phyloP scores from a whole-genome alignment of 768 basidiomycete genomes.

The Tricholoma flavovirens region DNA sequence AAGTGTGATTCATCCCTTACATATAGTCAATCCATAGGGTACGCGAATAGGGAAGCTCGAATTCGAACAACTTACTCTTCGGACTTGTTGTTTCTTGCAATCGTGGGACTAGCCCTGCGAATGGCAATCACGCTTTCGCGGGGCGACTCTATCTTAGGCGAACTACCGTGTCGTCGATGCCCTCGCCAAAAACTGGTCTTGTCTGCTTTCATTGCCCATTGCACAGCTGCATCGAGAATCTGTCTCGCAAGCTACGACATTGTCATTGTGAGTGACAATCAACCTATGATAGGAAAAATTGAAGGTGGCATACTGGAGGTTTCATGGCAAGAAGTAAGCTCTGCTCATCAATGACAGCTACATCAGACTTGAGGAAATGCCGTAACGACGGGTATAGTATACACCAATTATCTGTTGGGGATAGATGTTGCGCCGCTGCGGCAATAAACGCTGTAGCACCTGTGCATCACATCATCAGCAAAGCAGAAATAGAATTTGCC shows the following conservation, averaged over 20 bases:
- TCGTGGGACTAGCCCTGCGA: conserved; percentile 43
- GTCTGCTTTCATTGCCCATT: conserved; percentile 85
- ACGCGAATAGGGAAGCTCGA: background rate
- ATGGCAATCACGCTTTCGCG: conserved; percentile 67
- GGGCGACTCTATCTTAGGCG: conserved; percentile 55
- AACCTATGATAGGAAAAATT: background rate
- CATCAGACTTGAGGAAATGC: conserved; percentile 80
- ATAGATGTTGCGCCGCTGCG: conserved; percentile 77
- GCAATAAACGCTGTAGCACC: conserved; percentile 87
- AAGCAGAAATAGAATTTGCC: background rate
- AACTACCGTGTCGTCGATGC: conserved; percentile 33
- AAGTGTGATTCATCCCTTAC: conserved; percentile 73
- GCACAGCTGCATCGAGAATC: conserved; percentile 78
- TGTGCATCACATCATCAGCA: conserved; percentile 24
- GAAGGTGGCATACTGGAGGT: conserved; percentile 64
- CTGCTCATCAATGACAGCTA: conserved; percentile 66
- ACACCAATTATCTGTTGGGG: conserved; percentile 91
- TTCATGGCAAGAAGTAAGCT: conserved; percentile 74
- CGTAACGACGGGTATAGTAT: conserved; percentile 90
- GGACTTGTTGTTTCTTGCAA: conserved; percentile 49
- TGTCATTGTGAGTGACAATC: background rate
- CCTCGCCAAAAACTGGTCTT: conserved; percentile 76
- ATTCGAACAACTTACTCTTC: conserved; percentile 63
- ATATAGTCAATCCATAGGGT: conserved; percentile 4
- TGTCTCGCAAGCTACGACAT: conserved; percentile 52